Evolutionary conservation across 2,329 filamentous ascomycete genomes (phyloP).

Genomic region (Sphaceloma murrayae): DNA sequence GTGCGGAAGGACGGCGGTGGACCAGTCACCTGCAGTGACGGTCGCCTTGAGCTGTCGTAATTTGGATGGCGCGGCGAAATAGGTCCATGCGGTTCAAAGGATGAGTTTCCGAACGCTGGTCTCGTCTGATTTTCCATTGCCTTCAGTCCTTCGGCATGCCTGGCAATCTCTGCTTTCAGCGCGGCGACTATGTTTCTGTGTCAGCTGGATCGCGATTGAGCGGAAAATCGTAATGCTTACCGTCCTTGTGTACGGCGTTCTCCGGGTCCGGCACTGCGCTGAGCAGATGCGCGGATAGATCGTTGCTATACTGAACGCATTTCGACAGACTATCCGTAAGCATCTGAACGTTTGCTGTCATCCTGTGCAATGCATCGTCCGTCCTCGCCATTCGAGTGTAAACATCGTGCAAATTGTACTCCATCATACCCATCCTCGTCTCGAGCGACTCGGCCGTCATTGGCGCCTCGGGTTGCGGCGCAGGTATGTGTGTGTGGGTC

Average conservation of each 20-base stretch:
- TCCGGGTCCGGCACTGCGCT: conserved; percentile 66
- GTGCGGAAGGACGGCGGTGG: conserved; percentile 63
- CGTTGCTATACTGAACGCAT: conserved; percentile 69
- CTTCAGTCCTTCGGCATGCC: conserved; percentile 51
- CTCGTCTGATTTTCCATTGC: conserved; percentile 51
- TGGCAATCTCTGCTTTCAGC: conserved; percentile 54
- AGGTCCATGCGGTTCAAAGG: conserved; percentile 41
- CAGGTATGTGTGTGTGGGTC: conserved; percentile 47
- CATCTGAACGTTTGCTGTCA: conserved; percentile 72
- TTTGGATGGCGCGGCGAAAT: conserved; percentile 25
- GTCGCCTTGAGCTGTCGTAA: conserved; percentile 70
- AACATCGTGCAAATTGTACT: conserved; percentile 76
- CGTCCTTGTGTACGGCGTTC: conserved; percentile 68
- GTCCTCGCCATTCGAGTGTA: conserved; percentile 65
- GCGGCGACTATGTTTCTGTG: conserved; percentile 35
- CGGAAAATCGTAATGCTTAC: conserved; percentile 44
- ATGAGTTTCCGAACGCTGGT: conserved; percentile 49
- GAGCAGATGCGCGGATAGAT: conserved; percentile 66
- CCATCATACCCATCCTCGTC: conserved; percentile 61
- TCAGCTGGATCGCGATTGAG: background rate
- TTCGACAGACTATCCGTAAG: conserved; percentile 72
- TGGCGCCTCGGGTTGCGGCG: conserved; percentile 40
- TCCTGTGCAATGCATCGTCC: conserved; percentile 70
- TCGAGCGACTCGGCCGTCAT: conserved; percentile 72
- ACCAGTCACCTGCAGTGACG: conserved; percentile 54